These are phyloP conservation scores for Santalum album DNA, from an alignment of 164 flowering plant genomes.

Conservation along the genomic window DNA sequence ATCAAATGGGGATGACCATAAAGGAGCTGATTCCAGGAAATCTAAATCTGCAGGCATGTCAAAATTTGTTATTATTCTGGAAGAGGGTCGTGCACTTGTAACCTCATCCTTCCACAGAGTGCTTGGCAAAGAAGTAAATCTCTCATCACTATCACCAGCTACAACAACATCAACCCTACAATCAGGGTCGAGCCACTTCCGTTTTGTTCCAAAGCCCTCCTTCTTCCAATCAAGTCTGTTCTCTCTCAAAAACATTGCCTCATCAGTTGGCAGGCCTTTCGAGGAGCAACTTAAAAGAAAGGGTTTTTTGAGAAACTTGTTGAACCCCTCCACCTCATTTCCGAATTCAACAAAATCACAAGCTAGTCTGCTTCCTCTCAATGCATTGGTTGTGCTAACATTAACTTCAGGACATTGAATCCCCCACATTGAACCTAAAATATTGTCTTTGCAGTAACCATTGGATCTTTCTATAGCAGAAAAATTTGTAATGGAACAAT, in stretches of 20 bases:
- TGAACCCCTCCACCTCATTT: slow-evolving; percentile 10
- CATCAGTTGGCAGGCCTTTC: slow-evolving; percentile 17
- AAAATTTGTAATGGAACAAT: slow-evolving; percentile 10
- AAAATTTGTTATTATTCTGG: slow-evolving; percentile 8
- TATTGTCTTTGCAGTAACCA: slow-evolving; percentile 5
- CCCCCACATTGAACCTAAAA: slow-evolving; percentile 15
- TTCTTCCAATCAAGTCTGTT: slow-evolving; percentile 16
- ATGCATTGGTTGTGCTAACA: slow-evolving; percentile 9
- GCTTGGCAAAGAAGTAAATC: slow-evolving; percentile 13
- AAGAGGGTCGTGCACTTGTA: slow-evolving; percentile 13
- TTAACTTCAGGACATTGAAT: slow-evolving; percentile 16
- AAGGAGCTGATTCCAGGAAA: slow-evolving; percentile 13
- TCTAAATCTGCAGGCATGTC: slow-evolving; percentile 14
- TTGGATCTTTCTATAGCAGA: slow-evolving; percentile 14
- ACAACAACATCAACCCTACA: slow-evolving; percentile 13
- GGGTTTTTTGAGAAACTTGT: slow-evolving; percentile 18
- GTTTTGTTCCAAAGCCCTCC: slow-evolving; percentile 19
- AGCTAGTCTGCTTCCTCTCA: slow-evolving; percentile 9
- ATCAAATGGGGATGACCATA: slow-evolving; percentile 10
- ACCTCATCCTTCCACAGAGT: slow-evolving; percentile 13
- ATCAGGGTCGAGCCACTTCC: slow-evolving; percentile 11
- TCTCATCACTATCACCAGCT: slow-evolving; percentile 12
- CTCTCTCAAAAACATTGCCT: slow-evolving; percentile 13
- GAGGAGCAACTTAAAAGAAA: slow-evolving; percentile 31
- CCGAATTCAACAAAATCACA: slow-evolving; percentile 11